Conservation (phyloP, 1,284 basidiomycete genomes). For the Puccinia coronata region DNA sequence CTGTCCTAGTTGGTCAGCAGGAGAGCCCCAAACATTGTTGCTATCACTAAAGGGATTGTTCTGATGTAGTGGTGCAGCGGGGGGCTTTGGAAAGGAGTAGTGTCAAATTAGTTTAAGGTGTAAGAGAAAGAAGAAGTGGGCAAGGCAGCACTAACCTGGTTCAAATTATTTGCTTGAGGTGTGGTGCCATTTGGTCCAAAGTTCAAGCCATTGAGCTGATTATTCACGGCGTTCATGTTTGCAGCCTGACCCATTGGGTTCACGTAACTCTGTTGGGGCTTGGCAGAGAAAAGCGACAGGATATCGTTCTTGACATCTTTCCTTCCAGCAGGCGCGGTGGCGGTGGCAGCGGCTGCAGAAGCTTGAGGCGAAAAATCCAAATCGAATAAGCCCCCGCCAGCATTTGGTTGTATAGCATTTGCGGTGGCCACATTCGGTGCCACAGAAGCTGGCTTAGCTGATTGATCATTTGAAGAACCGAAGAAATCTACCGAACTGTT, state of each 20-base stretch:
- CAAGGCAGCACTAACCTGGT: neutral
- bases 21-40: constrained; percentile 30
- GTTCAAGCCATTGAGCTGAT: constrained; percentile 47
- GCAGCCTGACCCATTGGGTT: neutral
- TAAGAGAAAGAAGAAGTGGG: neutral
- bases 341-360: constrained; percentile 58
- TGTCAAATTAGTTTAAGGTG: neutral
- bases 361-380: constrained; percentile 75
- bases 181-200: constrained; percentile 1
- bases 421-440: constrained; percentile 49
- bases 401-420: constrained; percentile 51
- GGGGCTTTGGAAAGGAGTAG: neutral
- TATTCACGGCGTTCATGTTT: constrained; percentile 31
- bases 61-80: constrained; percentile 7
- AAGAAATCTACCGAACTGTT: constrained; percentile 57
- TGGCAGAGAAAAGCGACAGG: constrained; percentile 74
- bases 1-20: neutral
- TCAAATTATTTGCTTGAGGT: constrained; percentile 5
- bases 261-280: constrained; percentile 29
- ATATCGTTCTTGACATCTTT: constrained; percentile 83
- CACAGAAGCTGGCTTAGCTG: constrained; percentile 64
- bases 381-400: constrained; percentile 72
- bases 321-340: constrained; percentile 59
- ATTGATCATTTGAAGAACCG: constrained; percentile 53
- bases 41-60: constrained; percentile 16